phyloP scores from a whole-genome alignment of 306 rosid genomes.

The Acacia crassicarpa region DNA sequence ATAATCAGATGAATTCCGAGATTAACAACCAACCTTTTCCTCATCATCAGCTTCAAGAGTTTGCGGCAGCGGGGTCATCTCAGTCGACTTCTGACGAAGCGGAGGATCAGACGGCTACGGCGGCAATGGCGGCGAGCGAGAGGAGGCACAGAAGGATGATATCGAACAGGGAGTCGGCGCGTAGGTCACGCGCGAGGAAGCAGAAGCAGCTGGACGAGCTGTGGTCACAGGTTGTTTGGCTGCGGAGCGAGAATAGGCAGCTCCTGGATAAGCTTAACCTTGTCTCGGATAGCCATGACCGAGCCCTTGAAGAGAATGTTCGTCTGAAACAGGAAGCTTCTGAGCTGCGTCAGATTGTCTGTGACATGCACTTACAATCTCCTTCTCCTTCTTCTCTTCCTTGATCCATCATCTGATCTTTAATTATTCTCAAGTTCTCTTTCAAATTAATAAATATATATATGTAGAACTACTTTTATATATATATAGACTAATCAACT shows the following conservation, averaged over 20 bases:
- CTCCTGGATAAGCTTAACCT: conserved; percentile 69
- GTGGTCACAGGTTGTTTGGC: conserved; percentile 95
- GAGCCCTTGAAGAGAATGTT: conserved; percentile 63
- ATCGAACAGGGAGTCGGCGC: conserved; percentile 93
- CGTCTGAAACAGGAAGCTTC: conserved; percentile 73
- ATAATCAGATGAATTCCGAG: conserved; percentile 23
- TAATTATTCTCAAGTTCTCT: not conserved
- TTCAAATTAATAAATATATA: no score
- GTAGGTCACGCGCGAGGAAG: conserved; percentile 89
- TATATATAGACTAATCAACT: not conserved
- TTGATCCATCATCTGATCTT: not conserved
- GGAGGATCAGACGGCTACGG: conserved; percentile 41
- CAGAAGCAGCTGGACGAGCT: conserved; percentile 93
- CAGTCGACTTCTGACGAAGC: conserved; percentile 91
- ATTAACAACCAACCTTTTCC: conserved; percentile 18
- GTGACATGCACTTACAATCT: conserved; percentile 62
- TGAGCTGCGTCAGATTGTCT: conserved; percentile 73
- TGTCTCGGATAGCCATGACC: conserved; percentile 65
- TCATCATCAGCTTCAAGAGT: conserved; percentile 43
- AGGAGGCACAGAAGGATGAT: conserved; percentile 90
- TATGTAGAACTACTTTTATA: not conserved
- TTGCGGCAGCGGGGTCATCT: conserved; percentile 28
- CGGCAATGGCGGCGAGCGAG: conserved; percentile 39
- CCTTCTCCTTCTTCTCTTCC: conserved; percentile 5
- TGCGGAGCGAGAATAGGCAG: conserved; percentile 77